These are phyloP conservation scores for Terfezia claveryi DNA, from an alignment of 495 filamentous ascomycete genomes.

Conservation along the genomic window DNA sequence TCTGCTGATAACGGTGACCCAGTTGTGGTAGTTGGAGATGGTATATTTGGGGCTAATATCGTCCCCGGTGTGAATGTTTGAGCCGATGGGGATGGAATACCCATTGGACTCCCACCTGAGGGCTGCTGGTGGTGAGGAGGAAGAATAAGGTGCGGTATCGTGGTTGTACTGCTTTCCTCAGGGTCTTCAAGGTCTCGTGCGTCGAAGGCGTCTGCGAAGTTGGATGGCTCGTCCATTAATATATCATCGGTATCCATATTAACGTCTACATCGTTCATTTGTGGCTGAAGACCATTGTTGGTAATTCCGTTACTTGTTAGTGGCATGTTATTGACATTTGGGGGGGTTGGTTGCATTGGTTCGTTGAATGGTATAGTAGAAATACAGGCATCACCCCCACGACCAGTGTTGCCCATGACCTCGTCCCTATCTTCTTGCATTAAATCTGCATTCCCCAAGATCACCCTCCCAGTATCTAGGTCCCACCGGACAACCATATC, in stretches of 20 bases:
- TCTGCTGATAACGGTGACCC: no score
- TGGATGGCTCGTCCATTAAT: neutral
- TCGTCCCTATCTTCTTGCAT: neutral
- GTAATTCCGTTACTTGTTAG: neutral
- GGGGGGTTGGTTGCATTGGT: neutral
- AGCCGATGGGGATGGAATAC: no score
- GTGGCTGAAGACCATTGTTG: neutral
- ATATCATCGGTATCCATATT: neutral
- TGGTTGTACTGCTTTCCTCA: neutral
- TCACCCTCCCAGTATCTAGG: neutral
- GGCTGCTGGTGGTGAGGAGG: no score
- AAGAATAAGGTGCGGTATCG: no score
- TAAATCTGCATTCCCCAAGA: neutral
- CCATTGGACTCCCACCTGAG: no score
- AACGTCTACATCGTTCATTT: neutral
- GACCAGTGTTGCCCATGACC: neutral
- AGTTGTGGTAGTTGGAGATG: no score
- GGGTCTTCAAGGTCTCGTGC: neutral
- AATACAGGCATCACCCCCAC: no score
- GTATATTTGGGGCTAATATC: no score
- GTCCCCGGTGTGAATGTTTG: no score
- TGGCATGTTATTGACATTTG: neutral
- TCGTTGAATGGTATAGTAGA: neutral
- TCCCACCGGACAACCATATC: slow-evolving; percentile 9
- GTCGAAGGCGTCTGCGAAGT: neutral